A percentile compares a stretch with the other conserved stretches of the same genome.
Evolutionary conservation across 2,329 filamentous ascomycete genomes (phyloP).

Genomic region (Microdochium nivale): DNA sequence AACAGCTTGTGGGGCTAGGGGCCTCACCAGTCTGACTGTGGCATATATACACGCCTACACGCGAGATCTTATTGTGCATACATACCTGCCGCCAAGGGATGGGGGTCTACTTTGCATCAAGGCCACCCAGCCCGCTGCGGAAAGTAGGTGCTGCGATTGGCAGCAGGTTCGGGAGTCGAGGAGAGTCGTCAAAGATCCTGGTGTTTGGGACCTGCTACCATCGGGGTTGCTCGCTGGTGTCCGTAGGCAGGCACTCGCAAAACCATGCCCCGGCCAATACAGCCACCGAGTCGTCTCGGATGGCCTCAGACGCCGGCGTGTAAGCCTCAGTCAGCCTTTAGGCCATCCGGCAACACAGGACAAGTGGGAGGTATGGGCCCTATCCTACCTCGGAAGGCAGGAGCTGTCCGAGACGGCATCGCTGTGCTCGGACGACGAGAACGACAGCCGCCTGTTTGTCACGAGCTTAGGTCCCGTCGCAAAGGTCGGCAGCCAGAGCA

Average conservation of each 20-base stretch:
- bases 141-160: constrained; percentile 41
- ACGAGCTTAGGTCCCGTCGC: constrained; percentile 57
- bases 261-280: constrained; percentile 9
- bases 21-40: constrained; percentile 54
- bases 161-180: constrained; percentile 39
- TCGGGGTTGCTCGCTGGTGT: constrained; percentile 57
- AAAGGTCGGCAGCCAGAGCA: constrained; percentile 52
- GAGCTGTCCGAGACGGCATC: constrained; percentile 36
- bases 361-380: constrained; percentile 47
- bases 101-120: constrained; percentile 49
- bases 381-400: constrained; percentile 33
- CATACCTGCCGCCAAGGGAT: constrained; percentile 45
- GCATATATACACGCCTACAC: constrained; percentile 53
- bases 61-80: constrained; percentile 56
- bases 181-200: constrained; percentile 51
- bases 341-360: constrained; percentile 13
- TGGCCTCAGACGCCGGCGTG: constrained; percentile 20
- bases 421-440: constrained; percentile 30
- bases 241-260: constrained; percentile 31
- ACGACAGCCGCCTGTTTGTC: constrained; percentile 51
- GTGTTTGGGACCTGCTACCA: constrained; percentile 54
- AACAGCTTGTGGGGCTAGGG: constrained; percentile 44
- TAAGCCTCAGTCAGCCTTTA: constrained; percentile 6
- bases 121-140: constrained; percentile 28
- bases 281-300: constrained; percentile 9